Percentiles rank a stretch among this genome's conserved stretches.
Evolutionary conservation across 768 basidiomycete genomes (phyloP).

Genomic region (Leccinum disarticulatum): DNA sequence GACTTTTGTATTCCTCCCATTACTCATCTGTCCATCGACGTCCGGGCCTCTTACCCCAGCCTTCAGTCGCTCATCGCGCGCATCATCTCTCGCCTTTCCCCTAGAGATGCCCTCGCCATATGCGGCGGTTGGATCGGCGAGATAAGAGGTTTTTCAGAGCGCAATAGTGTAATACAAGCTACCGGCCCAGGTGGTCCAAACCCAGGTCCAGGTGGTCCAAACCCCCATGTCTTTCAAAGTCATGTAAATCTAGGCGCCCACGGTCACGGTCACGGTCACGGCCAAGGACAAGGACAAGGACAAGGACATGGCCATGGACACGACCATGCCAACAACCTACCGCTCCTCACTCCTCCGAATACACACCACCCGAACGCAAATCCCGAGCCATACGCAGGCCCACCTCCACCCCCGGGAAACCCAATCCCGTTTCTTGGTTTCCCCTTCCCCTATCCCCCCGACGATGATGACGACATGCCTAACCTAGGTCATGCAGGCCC

Average conservation of each 20-base stretch:
- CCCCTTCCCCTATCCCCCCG: slow-evolving; percentile 4
- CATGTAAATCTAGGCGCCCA: too few species aligned
- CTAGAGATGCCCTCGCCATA: slow-evolving; percentile 31
- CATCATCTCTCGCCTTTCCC: slow-evolving; percentile 26
- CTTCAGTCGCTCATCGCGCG: slow-evolving; percentile 17
- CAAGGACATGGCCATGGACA: background rate
- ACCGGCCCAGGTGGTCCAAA: slow-evolving; percentile 1
- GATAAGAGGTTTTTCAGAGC: slow-evolving; percentile 27
- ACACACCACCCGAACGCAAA: slow-evolving; percentile 3
- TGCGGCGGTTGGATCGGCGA: slow-evolving; percentile 36
- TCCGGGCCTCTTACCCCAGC: slow-evolving; percentile 34
- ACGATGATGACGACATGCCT: background rate
- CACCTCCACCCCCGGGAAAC: background rate
- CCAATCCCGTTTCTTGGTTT: slow-evolving; percentile 5
- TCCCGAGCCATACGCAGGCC: background rate
- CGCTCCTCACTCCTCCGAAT: slow-evolving; percentile 15
- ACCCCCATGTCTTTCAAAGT: background rate
- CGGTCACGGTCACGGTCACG: background rate
- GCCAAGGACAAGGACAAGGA: background rate
- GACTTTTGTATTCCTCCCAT: slow-evolving; percentile 39
- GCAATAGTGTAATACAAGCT: background rate
- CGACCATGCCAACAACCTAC: slow-evolving; percentile 9
- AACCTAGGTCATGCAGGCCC: slow-evolving; percentile 5
- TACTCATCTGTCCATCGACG: slow-evolving; percentile 53
- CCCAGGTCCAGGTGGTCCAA: too few species aligned